A percentile compares a stretch with the other conserved stretches of the same genome.
Conservation (phyloP, 2,329 filamentous ascomycete species). For the Ambrosiella beaveri region DNA sequence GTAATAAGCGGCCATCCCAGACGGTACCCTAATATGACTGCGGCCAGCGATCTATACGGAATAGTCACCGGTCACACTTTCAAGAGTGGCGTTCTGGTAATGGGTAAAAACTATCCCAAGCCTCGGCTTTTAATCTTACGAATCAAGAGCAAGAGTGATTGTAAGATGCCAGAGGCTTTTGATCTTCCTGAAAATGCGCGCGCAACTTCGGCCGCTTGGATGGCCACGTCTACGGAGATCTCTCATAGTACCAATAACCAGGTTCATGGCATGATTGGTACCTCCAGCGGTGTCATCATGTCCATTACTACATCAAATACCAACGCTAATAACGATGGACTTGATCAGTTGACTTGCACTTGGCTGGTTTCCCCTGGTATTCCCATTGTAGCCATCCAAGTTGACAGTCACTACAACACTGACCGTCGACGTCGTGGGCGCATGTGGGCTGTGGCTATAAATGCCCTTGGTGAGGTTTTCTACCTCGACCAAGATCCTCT, state of each 20-base stretch:
- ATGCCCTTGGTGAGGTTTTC: constrained; percentile 82
- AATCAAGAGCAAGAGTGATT: neutral
- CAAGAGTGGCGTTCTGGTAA: too few species aligned
- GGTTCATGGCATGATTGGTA: constrained; percentile 54
- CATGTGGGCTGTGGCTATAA: constrained; percentile 83
- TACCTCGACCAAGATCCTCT: constrained; percentile 39
- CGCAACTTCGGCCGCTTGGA: constrained; percentile 67
- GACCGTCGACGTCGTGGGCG: constrained; percentile 53
- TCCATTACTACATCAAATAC: constrained; percentile 38
- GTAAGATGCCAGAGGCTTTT: constrained; percentile 25
- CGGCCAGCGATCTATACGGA: too few species aligned
- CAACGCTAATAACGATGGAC: constrained; percentile 39
- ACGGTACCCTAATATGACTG: too few species aligned
- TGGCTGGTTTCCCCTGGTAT: constrained; percentile 89
- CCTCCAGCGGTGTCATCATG: constrained; percentile 66
- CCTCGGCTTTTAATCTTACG: too few species aligned
- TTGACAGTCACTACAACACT: constrained; percentile 66
- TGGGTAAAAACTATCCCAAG: too few species aligned
- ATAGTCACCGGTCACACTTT: too few species aligned
- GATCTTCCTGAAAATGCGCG: constrained; percentile 53
- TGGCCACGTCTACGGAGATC: constrained; percentile 64
- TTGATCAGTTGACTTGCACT: constrained; percentile 67
- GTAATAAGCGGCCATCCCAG: too few species aligned
- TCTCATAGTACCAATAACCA: constrained; percentile 41
- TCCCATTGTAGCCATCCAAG: constrained; percentile 65